Percentiles rank a stretch among this genome's conserved stretches.
Conservation (phyloP, 2,329 filamentous ascomycete species). For the Cercospora sojina region DNA sequence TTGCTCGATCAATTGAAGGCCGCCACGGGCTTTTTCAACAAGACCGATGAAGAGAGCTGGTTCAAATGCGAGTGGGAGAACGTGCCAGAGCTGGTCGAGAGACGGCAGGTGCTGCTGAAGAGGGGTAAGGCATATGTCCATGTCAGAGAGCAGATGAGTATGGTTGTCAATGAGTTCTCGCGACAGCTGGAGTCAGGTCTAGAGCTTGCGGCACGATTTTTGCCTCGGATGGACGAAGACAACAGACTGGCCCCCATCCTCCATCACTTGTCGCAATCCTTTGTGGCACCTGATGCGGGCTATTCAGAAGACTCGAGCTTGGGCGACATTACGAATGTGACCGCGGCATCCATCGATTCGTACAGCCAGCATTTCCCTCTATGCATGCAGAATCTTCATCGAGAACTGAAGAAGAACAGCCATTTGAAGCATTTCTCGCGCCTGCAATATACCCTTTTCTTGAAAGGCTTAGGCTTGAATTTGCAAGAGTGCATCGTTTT, state of each 20-base stretch:
- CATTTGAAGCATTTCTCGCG: conserved; percentile 93
- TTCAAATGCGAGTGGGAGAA: conserved; percentile 96
- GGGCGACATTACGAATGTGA: conserved; percentile 70
- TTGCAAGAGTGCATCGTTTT: conserved; percentile 91
- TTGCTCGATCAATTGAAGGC: conserved; percentile 62
- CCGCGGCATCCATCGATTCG: conserved; percentile 73
- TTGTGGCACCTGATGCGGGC: conserved; percentile 82
- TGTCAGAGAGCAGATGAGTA: conserved; percentile 77
- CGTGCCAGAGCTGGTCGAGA: conserved; percentile 86
- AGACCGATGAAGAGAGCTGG: conserved; percentile 77
- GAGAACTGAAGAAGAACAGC: conserved; percentile 77
- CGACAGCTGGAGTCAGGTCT: conserved; percentile 75
- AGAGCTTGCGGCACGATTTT: conserved; percentile 85
- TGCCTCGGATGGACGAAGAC: conserved; percentile 93
- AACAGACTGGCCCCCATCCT: conserved; percentile 78
- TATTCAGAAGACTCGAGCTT: conserved; percentile 63
- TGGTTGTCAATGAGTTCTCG: conserved; percentile 86
- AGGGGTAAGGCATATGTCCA: conserved; percentile 90
- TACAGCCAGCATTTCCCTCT: conserved; percentile 82
- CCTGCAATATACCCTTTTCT: conserved; percentile 91
- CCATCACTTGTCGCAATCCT: conserved; percentile 88
- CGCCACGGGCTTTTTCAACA: conserved; percentile 51
- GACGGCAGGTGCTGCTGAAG: conserved; percentile 71
- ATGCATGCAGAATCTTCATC: conserved; percentile 92
- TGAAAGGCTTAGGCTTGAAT: conserved; percentile 90